Percentiles rank a stretch among this genome's conserved stretches.
phyloP scores from a whole-genome alignment of 805 yeast species.

The Osmozyma mogii region DNA sequence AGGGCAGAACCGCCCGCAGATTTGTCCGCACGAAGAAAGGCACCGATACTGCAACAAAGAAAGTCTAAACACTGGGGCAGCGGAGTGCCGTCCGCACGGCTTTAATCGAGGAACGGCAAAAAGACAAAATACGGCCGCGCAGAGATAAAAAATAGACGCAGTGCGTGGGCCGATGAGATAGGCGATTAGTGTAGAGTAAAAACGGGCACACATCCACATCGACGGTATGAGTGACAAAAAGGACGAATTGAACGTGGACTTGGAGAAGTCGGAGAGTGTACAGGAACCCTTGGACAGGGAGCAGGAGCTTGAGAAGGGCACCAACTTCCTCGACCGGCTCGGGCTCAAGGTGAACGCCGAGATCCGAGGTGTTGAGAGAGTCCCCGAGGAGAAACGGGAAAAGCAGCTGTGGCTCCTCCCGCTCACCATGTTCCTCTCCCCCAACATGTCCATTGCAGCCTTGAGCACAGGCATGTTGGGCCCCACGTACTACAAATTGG shows the following conservation, averaged over 20 bases:
- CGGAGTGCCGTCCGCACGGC: no score
- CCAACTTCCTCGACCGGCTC: constrained; percentile 14
- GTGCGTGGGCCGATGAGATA: no score
- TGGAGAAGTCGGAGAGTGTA: not conserved
- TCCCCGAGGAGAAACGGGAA: constrained; percentile 16
- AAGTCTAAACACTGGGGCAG: no score
- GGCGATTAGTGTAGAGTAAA: no score
- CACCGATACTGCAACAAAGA: no score
- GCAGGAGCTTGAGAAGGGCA: constrained; percentile 3
- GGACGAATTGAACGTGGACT: not conserved
- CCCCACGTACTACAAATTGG: constrained; percentile 9
- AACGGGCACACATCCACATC: not conserved
- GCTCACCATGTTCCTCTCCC: constrained; percentile 21
- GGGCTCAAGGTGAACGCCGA: constrained; percentile 21
- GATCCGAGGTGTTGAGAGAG: constrained; percentile 22
- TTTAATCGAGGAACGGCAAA: not conserved
- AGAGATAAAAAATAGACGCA: not conserved
- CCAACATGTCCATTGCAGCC: constrained; percentile 17
- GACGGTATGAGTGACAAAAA: not conserved
- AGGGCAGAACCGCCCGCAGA: no score
- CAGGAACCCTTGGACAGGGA: constrained; percentile 1
- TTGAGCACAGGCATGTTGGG: constrained; percentile 12
- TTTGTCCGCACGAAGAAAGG: no score
- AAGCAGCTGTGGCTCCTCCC: constrained; percentile 14
- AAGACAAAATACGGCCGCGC: not conserved